Evolutionary conservation across 1,284 basidiomycete genomes (phyloP).

Genomic region (Tilletia caries): DNA sequence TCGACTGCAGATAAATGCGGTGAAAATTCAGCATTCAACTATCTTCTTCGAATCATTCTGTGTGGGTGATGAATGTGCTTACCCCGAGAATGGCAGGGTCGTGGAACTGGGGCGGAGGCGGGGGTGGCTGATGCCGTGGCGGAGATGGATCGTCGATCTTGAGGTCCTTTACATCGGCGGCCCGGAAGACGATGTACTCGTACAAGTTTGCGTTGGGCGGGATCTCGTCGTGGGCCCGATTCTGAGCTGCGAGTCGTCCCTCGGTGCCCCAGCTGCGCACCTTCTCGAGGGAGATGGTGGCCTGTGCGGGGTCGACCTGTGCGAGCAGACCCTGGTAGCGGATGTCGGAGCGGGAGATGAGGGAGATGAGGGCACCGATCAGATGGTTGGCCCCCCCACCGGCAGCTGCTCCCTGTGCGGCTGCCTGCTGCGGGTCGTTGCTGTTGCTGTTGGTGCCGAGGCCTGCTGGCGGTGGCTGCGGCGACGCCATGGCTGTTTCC

Average conservation of each 20-base stretch:
- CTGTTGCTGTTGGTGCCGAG: neutral
- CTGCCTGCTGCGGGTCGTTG: neutral
- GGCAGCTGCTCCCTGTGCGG: slow-evolving; percentile 18
- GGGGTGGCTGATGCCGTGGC: slow-evolving; percentile 13
- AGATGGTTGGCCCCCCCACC: slow-evolving; percentile 41
- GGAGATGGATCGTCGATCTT: slow-evolving; percentile 53
- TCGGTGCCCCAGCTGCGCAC: slow-evolving; percentile 87
- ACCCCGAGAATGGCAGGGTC: slow-evolving; percentile 48
- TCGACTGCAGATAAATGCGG: slow-evolving; percentile 6
- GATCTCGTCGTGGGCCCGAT: slow-evolving; percentile 57
- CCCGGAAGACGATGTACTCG: slow-evolving; percentile 60
- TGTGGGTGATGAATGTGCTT: slow-evolving; percentile 21
- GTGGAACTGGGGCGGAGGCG: slow-evolving; percentile 29
- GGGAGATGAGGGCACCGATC: slow-evolving; percentile 63
- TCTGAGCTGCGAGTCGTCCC: slow-evolving; percentile 61
- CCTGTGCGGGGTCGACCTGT: slow-evolving; percentile 74
- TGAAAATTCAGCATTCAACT: neutral
- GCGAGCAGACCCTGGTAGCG: slow-evolving; percentile 81
- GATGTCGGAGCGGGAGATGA: slow-evolving; percentile 84
- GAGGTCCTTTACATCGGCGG: slow-evolving; percentile 55
- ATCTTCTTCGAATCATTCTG: neutral
- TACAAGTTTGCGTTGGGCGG: slow-evolving; percentile 54
- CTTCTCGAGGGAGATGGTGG: slow-evolving; percentile 81
- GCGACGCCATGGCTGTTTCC: neutral
- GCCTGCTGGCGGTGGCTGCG: neutral